Evolutionary conservation across 2,329 filamentous ascomycete genomes (phyloP), one percentile per base, ranked within the genome.

Genomic region (Sporothrix brunneoviolacea): DNA sequence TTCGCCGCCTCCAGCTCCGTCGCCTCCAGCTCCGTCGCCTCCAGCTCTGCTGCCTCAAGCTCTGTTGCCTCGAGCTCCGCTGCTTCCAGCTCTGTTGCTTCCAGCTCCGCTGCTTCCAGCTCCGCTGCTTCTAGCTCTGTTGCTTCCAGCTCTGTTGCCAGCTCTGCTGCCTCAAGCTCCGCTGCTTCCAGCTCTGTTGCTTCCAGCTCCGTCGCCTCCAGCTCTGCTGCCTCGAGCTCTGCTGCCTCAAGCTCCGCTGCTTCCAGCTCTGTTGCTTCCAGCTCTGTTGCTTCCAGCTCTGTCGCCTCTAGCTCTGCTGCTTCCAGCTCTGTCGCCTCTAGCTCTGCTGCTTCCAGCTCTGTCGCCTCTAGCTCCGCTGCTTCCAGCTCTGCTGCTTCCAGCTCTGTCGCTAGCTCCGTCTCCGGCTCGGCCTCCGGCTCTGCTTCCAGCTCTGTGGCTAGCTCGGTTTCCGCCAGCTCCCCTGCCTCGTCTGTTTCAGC

Each of bases 291-390:
- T 35, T 38, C 22, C 12, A 32, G 40, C 4, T 6, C 28, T 37
- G 18, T 16, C n/a, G 36, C 41, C 13, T 30, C 28, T 8, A 35
- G 13, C 2, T 21, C 39, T 37, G 9, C 24, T 4, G 22, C 8
- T 9, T 28, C 47, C 21, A 42, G 16, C 27, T 48, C 30, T 39
- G 42, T 36, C 36, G 10, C 16, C 35, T 54, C 52, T 12, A 42
- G 35, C 18, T 48, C 52, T 7, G 24, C 30, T 22, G 44, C 43
- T 8, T 19, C 27, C 18, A 43, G 16, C 3, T 27, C 47, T 13
- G 50, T 46, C 9, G 27, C 13, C 3, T 48, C 43, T 24, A 38
- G 22, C 16, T 19, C 18, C 27, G 36, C 48, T 12, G 44, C 42
- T 12, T 48, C 41, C 27, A 10, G 3, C 18, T 40, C 41, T 22